Base-by-base conservation (phyloP, 1,284 basidiomycete genomes). In the Butyriboletus appendiculatus region DNA sequence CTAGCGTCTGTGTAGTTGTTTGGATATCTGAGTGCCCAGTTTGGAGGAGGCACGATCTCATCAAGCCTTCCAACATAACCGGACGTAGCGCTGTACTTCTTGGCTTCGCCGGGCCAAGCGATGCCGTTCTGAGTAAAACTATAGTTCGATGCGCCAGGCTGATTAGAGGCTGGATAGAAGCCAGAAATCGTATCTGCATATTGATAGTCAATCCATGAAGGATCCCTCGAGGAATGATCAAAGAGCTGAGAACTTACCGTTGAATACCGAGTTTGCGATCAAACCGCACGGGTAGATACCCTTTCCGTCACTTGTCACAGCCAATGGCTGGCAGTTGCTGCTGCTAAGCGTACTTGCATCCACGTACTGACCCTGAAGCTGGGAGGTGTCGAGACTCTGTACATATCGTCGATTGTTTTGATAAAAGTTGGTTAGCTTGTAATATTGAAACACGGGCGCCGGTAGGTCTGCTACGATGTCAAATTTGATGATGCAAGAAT, bases 331-430 rank as follows among this genome's bases (percentile, higher is more conserved):
- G 81, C 96, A 99, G 64, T 96, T 87, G 20, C 92, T 86, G 45
- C 78, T 75, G 56, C 88, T 75, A 46, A 97, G 76, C 46, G 79
- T 70, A n/a, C 59, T 69, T 4, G 75, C 63, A 53, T 73, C 79
- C 38, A 85, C 82, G 46, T 73, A 74, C 51, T 92, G 78, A 53
- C 96, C 96, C 64, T 86, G 84, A 44, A 99, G 81, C 74, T 99
- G 97, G 62, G 88, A 79, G 8, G 88, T 79, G 68, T 96, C 85
- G 50, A 94, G 76, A 69, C 92, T 96, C 78, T 96, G 93, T 57
- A 99, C 95, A 70, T 99, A 99, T 66, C 97, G 85, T 45, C 97
- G 87, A 72, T 99, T 97, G 73, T 99, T 99, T 80, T 99, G 97
- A 76, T 89, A 99, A 79, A 93, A 96, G 76, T 94, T 94, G 55